phyloP scores from a whole-genome alignment of 75 land plant species.

The Larix kaempferi region DNA sequence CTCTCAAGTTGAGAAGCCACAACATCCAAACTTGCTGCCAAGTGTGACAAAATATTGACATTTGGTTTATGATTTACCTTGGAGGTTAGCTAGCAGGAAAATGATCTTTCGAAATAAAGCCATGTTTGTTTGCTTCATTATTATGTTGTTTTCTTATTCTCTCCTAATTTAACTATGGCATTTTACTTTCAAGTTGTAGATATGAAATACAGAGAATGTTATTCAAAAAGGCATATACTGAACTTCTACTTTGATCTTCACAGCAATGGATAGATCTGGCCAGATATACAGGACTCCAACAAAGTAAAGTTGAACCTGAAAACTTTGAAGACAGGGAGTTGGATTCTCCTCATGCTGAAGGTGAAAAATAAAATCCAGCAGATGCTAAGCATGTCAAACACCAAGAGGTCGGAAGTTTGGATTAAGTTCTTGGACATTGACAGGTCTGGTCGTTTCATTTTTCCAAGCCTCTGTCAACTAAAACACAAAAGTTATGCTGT shows the following conservation, averaged over 20 bases:
- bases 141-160: not conserved
- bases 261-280: slow-evolving; percentile 59
- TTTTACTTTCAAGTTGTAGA: not conserved
- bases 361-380: too few relatives aligned
- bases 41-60: not conserved
- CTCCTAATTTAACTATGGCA: not conserved
- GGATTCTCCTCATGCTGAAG: too few relatives aligned
- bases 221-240: not conserved
- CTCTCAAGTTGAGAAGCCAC: too few relatives aligned
- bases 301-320: too few relatives aligned
- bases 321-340: too few relatives aligned
- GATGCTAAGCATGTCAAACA: too few relatives aligned
- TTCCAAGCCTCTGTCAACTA: too few relatives aligned
- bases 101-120: not conserved
- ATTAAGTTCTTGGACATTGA: too few relatives aligned
- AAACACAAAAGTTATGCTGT: too few relatives aligned
- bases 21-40: not conserved
- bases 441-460: too few relatives aligned
- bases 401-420: too few relatives aligned
- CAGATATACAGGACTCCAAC: too few relatives aligned
- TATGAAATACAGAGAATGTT: not conserved
- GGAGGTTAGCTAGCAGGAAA: not conserved
- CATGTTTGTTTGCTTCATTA: not conserved
- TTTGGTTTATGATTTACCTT: not conserved
- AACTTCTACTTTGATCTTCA: slow-evolving; percentile 1